These are phyloP conservation scores for Hymenotorrendiella dingleyae DNA, from an alignment of 2,329 filamentous ascomycete genomes.

Conservation along the genomic window DNA sequence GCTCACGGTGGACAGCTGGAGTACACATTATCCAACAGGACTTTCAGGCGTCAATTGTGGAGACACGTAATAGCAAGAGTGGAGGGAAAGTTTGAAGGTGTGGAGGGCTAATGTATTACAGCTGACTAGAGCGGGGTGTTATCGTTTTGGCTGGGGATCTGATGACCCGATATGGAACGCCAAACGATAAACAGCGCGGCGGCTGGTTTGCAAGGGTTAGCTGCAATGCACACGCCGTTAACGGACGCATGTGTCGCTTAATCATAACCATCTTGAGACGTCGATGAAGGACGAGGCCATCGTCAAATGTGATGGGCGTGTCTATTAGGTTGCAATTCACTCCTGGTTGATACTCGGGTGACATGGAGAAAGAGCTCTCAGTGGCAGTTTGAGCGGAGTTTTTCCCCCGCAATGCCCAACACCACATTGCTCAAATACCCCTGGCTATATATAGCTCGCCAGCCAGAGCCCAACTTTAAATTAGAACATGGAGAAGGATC, in stretches of 20 bases:
- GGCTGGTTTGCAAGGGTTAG: conserved; percentile 9
- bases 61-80: conserved; percentile 28
- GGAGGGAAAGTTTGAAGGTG: conserved; percentile 25
- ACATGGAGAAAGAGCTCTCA: too few species aligned
- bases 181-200: conserved; percentile 17
- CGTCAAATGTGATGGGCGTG: background rate
- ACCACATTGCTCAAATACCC: too few species aligned
- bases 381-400: too few species aligned
- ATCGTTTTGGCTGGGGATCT: conserved; percentile 25
- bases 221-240: conserved; percentile 20
- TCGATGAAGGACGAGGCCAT: conserved; percentile 9
- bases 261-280: conserved; percentile 14
- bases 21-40: conserved; percentile 21
- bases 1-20: conserved; percentile 15
- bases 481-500: too few species aligned
- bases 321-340: background rate
- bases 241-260: conserved; percentile 20
- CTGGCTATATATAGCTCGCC: too few species aligned
- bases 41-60: conserved; percentile 22
- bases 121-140: conserved; percentile 20
- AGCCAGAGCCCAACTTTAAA: too few species aligned
- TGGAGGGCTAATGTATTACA: conserved; percentile 29
- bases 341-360: background rate
- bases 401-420: too few species aligned
- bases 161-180: conserved; percentile 29